Percentiles rank a stretch among this genome's conserved stretches.
Evolutionary conservation across 2,329 filamentous ascomycete genomes (phyloP).

Genomic region (Phialocephala sp.): DNA sequence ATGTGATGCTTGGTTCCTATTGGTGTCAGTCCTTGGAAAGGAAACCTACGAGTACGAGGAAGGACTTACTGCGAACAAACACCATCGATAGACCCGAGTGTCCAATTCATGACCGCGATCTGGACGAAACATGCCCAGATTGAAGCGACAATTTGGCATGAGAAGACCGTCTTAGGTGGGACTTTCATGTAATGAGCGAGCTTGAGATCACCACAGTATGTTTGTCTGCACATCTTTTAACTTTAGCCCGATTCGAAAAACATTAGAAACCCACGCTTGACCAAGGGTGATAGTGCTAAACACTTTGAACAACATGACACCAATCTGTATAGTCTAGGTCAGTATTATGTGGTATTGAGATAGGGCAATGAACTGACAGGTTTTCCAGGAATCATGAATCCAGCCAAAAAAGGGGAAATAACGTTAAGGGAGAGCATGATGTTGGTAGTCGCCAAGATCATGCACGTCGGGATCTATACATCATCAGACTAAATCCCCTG

Average conservation of each 20-base stretch:
- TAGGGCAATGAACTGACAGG: constrained; percentile 45
- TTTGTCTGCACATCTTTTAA: constrained; percentile 64
- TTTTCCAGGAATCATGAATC: constrained; percentile 70
- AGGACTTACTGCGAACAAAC: constrained; percentile 59
- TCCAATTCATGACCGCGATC: constrained; percentile 65
- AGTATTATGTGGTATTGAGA: background rate
- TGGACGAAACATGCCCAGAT: constrained; percentile 56
- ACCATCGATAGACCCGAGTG: constrained; percentile 63
- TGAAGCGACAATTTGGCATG: constrained; percentile 55
- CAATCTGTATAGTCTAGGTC: constrained; percentile 48
- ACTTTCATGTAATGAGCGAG: constrained; percentile 68
- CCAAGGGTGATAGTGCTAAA: constrained; percentile 72
- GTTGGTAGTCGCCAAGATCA: constrained; percentile 73
- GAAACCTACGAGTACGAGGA: background rate
- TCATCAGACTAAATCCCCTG: background rate
- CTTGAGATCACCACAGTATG: constrained; percentile 35
- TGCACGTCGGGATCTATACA: constrained; percentile 63
- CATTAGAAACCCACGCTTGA: constrained; percentile 48
- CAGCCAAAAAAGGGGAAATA: constrained; percentile 72
- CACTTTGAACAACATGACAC: constrained; percentile 81
- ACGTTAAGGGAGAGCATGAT: constrained; percentile 72
- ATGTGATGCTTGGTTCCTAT: constrained; percentile 60
- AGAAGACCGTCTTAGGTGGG: constrained; percentile 40
- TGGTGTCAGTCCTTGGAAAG: background rate
- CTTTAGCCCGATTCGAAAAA: constrained; percentile 16